These are phyloP conservation scores for Jackrogersella multiformis DNA, from an alignment of 495 filamentous ascomycete genomes.

Conservation along the genomic window DNA sequence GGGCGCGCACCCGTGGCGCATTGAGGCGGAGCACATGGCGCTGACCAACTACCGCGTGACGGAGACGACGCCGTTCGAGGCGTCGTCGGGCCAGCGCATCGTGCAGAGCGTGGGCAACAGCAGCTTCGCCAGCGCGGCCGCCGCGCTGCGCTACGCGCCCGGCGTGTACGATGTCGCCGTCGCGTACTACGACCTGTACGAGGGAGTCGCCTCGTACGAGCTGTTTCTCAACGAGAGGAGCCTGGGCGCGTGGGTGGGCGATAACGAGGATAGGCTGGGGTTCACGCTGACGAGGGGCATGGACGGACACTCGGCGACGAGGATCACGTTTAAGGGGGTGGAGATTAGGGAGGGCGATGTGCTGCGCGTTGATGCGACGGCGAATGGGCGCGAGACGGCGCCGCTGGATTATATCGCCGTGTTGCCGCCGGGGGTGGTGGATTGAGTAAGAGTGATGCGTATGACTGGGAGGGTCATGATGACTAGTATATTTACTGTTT, in stretches of 20 bases:
- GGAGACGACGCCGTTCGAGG: constrained; percentile 63
- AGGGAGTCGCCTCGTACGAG: constrained; percentile 63
- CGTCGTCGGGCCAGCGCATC: constrained; percentile 57
- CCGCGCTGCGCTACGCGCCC: constrained; percentile 55
- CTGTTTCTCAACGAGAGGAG: constrained; percentile 61
- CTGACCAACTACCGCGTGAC: constrained; percentile 63
- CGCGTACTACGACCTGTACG: constrained; percentile 71
- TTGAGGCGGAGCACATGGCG: constrained; percentile 72
- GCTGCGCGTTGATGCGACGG: constrained; percentile 66
- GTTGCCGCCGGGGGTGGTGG: constrained; percentile 66
- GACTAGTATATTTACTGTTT: too few relatives aligned
- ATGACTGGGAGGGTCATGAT: too few relatives aligned
- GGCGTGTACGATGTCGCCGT: constrained; percentile 71
- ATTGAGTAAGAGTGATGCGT: too few relatives aligned
- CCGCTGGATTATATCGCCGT: constrained; percentile 74
- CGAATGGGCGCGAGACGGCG: constrained; percentile 69
- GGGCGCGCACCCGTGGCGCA: constrained; percentile 65
- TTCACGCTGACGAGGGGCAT: constrained; percentile 64
- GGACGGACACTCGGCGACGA: constrained; percentile 70
- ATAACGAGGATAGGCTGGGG: constrained; percentile 65
- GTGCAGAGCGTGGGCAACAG: constrained; percentile 50
- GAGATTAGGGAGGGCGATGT: constrained; percentile 62
- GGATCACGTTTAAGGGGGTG: constrained; percentile 65
- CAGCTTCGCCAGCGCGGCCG: constrained; percentile 59
- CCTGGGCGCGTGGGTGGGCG: constrained; percentile 66